Evolutionary conservation across 2,329 filamentous ascomycete genomes (phyloP).

Genomic region (Colletotrichum musae): DNA sequence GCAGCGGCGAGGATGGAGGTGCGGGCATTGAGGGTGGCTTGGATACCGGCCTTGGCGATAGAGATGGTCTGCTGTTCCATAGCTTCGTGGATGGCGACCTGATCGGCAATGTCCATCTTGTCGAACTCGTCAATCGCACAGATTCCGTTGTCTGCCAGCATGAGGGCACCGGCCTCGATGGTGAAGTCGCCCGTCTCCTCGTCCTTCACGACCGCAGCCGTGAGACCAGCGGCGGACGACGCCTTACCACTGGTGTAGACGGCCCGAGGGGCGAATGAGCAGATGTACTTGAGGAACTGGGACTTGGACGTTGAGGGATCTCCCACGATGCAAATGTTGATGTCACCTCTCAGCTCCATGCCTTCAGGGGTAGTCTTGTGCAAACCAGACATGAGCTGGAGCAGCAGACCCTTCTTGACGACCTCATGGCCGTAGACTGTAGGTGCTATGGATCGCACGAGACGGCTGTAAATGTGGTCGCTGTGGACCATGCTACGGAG

Average conservation of each 20-base stretch:
- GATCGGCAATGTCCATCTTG: constrained; percentile 98
- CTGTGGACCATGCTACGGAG: constrained; percentile 94
- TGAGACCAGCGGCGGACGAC: constrained; percentile 96
- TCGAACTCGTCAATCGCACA: constrained; percentile 99
- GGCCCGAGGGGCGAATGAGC: constrained; percentile 94
- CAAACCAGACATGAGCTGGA: constrained; percentile 97
- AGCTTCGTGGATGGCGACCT: constrained; percentile 99
- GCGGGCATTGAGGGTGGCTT: constrained; percentile 95
- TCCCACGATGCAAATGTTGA: constrained; percentile 98
- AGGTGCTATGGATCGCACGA: constrained; percentile 94
- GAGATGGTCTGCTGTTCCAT: constrained; percentile 99
- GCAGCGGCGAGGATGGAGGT: constrained; percentile 96
- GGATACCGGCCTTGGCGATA: constrained; percentile 98
- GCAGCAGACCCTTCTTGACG: constrained; percentile 94
- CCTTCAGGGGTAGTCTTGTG: constrained; percentile 92
- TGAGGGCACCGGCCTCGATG: constrained; percentile 96
- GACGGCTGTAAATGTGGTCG: constrained; percentile 92
- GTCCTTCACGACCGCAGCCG: constrained; percentile 96
- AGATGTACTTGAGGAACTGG: constrained; percentile 98
- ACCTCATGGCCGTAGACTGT: constrained; percentile 98
- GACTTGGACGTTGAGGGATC: constrained; percentile 98
- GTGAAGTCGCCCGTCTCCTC: constrained; percentile 99
- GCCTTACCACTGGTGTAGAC: constrained; percentile 99
- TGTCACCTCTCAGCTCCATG: constrained; percentile 95
- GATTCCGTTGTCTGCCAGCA: constrained; percentile 97